Base-by-base conservation (phyloP, 1,139 yeast species). In the Candida neerlandica region DNA sequence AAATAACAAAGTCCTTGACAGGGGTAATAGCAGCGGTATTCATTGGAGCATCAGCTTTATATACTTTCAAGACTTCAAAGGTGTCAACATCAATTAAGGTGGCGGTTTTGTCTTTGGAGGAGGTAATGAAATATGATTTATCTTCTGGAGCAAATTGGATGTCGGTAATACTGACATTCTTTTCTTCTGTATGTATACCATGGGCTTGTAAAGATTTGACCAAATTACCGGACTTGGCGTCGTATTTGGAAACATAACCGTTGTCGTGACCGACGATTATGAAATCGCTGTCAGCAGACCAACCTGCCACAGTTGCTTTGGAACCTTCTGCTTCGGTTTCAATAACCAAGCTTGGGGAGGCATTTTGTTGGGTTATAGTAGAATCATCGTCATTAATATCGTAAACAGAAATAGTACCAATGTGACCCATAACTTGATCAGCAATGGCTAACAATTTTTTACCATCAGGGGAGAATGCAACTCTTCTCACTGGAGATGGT, bases 1-100 rank as follows among this genome's bases (percentile, higher is more conserved):
- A 80, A 49, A 94, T 86, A 55, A 94, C 89, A 66, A 86, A 92
- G 66, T 94, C 95, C 73, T 95, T 94, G 51, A 84, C 77, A 26
- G 98, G 94, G 9, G 99, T 92, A 59, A 94, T 86, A 56, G 96
- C 87, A 26, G 98, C 99, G 33, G 96, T 84, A 76, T 95, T 95
- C 81, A 95, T 81, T 51, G 99, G 97, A 46, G 96, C 92, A 67
- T 91, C 97, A 7, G 97, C 87, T 61, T 80, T 82, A 70, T 80
- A 94, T 26, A 83, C 85, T 73, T 92, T 91, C 69, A 89, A 71
- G 49, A 85, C 67, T 55, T 84, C 80, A 55, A 94, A 78, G 42
- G 86, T 79, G 57, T 89, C 96, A 42, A 88, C 89, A 63, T 89
- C 95, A 51, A 88, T 76, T 58, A 95, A 76, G 55, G 81, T 77